These are phyloP conservation scores for Thozetella sp. DNA, from an alignment of 495 filamentous ascomycete genomes.

Conservation along the genomic window DNA sequence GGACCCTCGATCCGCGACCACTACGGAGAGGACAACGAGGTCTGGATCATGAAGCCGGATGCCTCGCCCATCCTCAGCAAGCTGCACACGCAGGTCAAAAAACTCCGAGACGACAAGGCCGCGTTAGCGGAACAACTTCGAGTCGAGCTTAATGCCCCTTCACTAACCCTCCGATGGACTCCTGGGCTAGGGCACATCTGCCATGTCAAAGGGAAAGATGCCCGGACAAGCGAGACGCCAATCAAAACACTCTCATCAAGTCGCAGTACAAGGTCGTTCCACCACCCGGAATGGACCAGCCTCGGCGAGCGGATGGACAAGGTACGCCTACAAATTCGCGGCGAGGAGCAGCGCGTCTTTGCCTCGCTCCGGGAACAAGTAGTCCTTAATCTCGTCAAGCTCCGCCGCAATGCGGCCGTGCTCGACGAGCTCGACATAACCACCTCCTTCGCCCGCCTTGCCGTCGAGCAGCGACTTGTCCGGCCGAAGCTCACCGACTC, in stretches of 20 bases:
- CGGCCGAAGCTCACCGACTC: slow-evolving; percentile 70
- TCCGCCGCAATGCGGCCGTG: slow-evolving; percentile 84
- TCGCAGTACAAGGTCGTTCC: slow-evolving; percentile 83
- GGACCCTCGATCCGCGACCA: slow-evolving; percentile 40
- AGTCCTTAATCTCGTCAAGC: slow-evolving; percentile 73
- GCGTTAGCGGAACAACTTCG: slow-evolving; percentile 62
- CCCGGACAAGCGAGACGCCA: slow-evolving; percentile 20
- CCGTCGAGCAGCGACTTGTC: slow-evolving; percentile 69
- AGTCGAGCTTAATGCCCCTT: slow-evolving; percentile 44
- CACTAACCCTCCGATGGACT: slow-evolving; percentile 79
- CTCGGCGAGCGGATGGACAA: slow-evolving; percentile 77
- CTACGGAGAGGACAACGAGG: slow-evolving; percentile 59
- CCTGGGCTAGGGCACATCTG: slow-evolving; percentile 84
- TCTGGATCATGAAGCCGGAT: slow-evolving; percentile 84
- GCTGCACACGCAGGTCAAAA: slow-evolving; percentile 67
- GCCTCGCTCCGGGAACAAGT: slow-evolving; percentile 71
- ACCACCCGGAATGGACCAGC: slow-evolving; percentile 79
- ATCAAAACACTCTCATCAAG: slow-evolving; percentile 66
- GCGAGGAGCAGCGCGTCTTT: slow-evolving; percentile 80
- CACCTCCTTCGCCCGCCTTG: slow-evolving; percentile 79
- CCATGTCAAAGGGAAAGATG: slow-evolving; percentile 85
- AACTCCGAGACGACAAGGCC: slow-evolving; percentile 57
- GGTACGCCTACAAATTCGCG: slow-evolving; percentile 70
- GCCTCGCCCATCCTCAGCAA: slow-evolving; percentile 66
- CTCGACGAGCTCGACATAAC: slow-evolving; percentile 92